phyloP scores from a whole-genome alignment of 345 rosid genomes.

The Capsella bursapastoris region DNA sequence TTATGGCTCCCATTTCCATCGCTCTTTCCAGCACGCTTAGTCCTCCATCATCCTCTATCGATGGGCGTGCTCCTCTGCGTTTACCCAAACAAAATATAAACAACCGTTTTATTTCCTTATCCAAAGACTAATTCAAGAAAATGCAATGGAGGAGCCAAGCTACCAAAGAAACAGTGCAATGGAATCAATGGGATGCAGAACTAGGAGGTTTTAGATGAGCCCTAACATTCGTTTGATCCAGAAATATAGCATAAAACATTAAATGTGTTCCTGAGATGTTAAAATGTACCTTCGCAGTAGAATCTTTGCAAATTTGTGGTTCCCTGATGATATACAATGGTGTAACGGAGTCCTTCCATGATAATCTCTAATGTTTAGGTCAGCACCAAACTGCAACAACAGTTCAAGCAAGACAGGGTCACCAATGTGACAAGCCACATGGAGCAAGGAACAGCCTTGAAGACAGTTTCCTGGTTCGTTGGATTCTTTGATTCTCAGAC shows the following conservation, averaged over 20 bases:
- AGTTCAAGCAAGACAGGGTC: conserved; percentile 75
- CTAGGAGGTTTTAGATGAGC: not conserved
- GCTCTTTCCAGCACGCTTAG: conserved; percentile 81
- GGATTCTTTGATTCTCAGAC: conserved; percentile 64
- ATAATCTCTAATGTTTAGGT: conserved; percentile 66
- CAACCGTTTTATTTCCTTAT: not conserved
- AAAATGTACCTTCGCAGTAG: conserved; percentile 72
- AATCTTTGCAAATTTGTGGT: conserved; percentile 73
- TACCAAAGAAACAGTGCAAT: conserved; percentile 9
- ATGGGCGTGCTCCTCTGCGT: conserved; percentile 78
- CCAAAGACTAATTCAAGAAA: not conserved
- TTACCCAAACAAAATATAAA: conserved; percentile 5
- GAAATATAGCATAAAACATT: not conserved
- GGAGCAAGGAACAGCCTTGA: conserved; percentile 85
- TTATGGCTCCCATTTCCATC: conserved; percentile 92
- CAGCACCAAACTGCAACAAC: conserved; percentile 84
- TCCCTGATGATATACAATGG: conserved; percentile 65
- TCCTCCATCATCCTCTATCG: conserved; percentile 75
- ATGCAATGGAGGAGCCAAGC: not conserved
- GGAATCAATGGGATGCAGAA: not conserved
- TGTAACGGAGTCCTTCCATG: conserved; percentile 90
- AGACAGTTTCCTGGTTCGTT: conserved; percentile 69
- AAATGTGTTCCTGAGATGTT: conserved; percentile 3
- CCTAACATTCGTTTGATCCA: not conserved
- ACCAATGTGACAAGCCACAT: conserved; percentile 72